Evolutionary conservation across 495 filamentous ascomycete species (phyloP).

Genomic region (Penicillium salamii): DNA sequence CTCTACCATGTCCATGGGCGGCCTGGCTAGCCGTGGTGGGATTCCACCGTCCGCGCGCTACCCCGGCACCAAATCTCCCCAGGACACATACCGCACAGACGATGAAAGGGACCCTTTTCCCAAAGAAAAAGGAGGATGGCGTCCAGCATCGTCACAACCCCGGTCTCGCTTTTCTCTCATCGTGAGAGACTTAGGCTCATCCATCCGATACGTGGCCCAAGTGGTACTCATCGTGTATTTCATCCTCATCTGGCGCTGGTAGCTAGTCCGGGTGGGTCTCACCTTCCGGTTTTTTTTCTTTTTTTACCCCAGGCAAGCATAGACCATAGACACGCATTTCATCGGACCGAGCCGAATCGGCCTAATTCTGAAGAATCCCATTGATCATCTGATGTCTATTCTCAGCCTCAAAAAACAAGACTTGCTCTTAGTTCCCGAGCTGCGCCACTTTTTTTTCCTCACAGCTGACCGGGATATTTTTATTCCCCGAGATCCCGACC

Average conservation of each 20-base stretch:
- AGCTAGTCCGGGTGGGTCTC: slow-evolving; percentile 10
- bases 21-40: slow-evolving; percentile 34
- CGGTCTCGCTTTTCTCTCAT: slow-evolving; percentile 13
- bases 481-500: not conserved
- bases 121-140: slow-evolving; percentile 24
- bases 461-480: not conserved
- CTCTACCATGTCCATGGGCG: slow-evolving; percentile 29
- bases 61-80: slow-evolving; percentile 18
- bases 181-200: slow-evolving; percentile 22
- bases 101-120: slow-evolving; percentile 13
- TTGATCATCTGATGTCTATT: not conserved
- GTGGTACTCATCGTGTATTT: slow-evolving; percentile 49
- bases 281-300: not conserved
- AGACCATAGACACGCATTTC: slow-evolving; percentile 10
- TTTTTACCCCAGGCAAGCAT: slow-evolving; percentile 12
- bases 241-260: slow-evolving; percentile 54
- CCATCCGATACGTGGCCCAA: slow-evolving; percentile 38
- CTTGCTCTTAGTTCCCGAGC: not conserved
- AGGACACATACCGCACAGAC: slow-evolving; percentile 28
- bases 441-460: slow-evolving; percentile 1
- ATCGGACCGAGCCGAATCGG: not conserved
- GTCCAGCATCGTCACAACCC: slow-evolving; percentile 5
- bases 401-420: not conserved
- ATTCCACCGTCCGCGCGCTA: slow-evolving; percentile 23
- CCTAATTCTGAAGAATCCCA: not conserved